Conservation (phyloP, 2,329 filamentous ascomycete genomes). For the Aschersonia sp. region DNA sequence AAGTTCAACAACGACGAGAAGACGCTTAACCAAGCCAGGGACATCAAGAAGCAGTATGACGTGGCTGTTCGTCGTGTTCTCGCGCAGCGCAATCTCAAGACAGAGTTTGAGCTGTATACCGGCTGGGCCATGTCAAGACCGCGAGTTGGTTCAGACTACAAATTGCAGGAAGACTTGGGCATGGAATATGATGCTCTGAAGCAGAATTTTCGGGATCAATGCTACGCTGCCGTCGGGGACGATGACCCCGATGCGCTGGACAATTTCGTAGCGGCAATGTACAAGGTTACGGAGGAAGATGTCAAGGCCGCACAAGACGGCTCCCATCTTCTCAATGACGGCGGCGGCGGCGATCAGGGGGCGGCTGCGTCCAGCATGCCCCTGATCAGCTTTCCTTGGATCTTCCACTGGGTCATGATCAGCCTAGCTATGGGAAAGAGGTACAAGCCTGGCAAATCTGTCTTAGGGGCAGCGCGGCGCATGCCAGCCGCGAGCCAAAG, state of each 20-base stretch:
- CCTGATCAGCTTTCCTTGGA: slow-evolving; percentile 87
- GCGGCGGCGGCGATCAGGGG: slow-evolving; percentile 1
- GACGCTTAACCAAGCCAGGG: slow-evolving; percentile 41
- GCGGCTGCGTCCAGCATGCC: slow-evolving; percentile 41
- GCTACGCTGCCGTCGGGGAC: slow-evolving; percentile 49
- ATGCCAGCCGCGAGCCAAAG: background rate
- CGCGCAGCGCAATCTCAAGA: slow-evolving; percentile 68
- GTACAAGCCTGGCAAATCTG: slow-evolving; percentile 9
- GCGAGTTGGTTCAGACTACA: slow-evolving; percentile 62
- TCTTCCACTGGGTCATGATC: slow-evolving; percentile 52
- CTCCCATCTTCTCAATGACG: slow-evolving; percentile 18
- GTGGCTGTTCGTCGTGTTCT: slow-evolving; percentile 62
- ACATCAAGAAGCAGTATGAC: slow-evolving; percentile 69
- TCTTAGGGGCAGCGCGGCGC: slow-evolving; percentile 6
- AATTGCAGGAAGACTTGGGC: slow-evolving; percentile 72
- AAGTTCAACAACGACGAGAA: slow-evolving; percentile 41
- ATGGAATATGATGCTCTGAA: slow-evolving; percentile 51
- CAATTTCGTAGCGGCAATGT: slow-evolving; percentile 75
- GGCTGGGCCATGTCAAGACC: slow-evolving; percentile 70
- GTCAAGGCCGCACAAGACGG: slow-evolving; percentile 38
- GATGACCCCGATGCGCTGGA: slow-evolving; percentile 43
- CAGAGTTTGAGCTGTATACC: slow-evolving; percentile 86
- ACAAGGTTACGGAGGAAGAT: slow-evolving; percentile 64
- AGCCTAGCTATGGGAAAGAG: slow-evolving; percentile 14
- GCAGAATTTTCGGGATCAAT: slow-evolving; percentile 51